phyloP scores from a whole-genome alignment of 176 grass and related monocot genomes.

The Dendrocalamus sinicus region DNA sequence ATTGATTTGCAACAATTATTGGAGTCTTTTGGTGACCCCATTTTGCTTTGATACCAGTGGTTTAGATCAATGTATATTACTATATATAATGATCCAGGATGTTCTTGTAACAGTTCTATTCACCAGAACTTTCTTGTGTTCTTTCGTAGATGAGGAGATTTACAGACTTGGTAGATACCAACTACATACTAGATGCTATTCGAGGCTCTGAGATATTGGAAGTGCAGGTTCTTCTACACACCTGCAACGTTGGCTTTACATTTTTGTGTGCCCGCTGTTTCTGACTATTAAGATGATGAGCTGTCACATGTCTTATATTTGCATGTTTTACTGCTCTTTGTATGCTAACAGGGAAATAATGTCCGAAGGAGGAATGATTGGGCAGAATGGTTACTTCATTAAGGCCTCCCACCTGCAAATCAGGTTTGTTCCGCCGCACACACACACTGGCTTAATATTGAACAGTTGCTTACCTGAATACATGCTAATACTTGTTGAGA shows the following conservation, averaged over 20 bases:
- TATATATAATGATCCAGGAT: not conserved
- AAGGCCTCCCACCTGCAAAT: conserved; percentile 22
- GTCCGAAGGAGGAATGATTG: conserved; percentile 72
- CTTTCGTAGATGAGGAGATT: conserved; percentile 54
- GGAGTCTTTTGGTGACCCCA: not conserved
- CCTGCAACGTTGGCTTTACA: not conserved
- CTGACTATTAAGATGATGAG: not conserved
- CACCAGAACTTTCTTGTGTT: not conserved
- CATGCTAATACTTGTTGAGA: not conserved
- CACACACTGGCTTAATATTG: not conserved
- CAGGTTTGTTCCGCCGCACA: conserved; percentile 36
- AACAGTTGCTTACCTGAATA: not conserved
- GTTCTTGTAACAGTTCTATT: not conserved
- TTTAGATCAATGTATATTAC: not conserved
- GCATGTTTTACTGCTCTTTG: conserved; percentile 10
- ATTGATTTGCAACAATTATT: not conserved
- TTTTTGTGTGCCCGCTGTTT: not conserved
- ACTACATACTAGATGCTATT: conserved; percentile 68
- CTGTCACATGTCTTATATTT: not conserved
- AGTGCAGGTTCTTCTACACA: conserved; percentile 63
- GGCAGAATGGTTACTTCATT: conserved; percentile 64
- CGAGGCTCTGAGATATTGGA: conserved; percentile 66
- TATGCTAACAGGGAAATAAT: conserved; percentile 58
- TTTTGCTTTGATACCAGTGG: not conserved
- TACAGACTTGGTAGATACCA: conserved; percentile 41